Base-by-base conservation (phyloP, 306 rosid genomes). In the Gleditsia sinensis region DNA sequence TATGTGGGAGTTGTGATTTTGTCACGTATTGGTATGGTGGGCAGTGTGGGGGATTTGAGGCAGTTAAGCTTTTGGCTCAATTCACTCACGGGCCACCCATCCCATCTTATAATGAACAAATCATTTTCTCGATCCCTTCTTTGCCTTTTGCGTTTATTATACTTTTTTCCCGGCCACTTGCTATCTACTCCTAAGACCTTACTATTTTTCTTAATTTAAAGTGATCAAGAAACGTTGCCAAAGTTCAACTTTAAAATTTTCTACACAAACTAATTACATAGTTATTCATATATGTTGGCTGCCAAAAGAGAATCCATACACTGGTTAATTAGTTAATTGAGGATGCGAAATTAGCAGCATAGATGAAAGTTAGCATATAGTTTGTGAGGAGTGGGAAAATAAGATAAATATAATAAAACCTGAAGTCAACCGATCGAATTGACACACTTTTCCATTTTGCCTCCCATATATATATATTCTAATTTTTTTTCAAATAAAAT, bases 1-100 rank as follows among this genome's bases (percentile, higher is more conserved):
- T 27, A 49, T 32, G 13, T 75, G 85, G 76, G 77, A 69, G 88
- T 75, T 78, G 85, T 45, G 63, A 39, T 70, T 71, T 84, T 81
- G 88, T 74, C 83, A 10, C 59, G 3, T 78, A 49, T 0, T 58
- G 40, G 13, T 14, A 20, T 68, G 82, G 60, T 58, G 67, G 71
- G 9, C 67, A 66, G 50, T 60, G 56, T 60, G 63, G 39, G 49
- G 37, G 62, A 77, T 77, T 72, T 66, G 49, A 50, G 72, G 81
- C 79, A 77, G 82, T 76, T 76, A 66, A 37, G 28, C 39, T 64
- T 77, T 71, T 69, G 71, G 40, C 36, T 62, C 56, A 19, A 23
- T 83, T 71, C 61, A 59, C 36, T 68, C 77, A 79, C 81, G 84
- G 68, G 76, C 24, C 19, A 13, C 3, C 19, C 23, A 23, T 6